phyloP scores from a whole-genome alignment of 225 moss, liverwort and hornwort species.

The Pseudoscleropodium purum region DNA sequence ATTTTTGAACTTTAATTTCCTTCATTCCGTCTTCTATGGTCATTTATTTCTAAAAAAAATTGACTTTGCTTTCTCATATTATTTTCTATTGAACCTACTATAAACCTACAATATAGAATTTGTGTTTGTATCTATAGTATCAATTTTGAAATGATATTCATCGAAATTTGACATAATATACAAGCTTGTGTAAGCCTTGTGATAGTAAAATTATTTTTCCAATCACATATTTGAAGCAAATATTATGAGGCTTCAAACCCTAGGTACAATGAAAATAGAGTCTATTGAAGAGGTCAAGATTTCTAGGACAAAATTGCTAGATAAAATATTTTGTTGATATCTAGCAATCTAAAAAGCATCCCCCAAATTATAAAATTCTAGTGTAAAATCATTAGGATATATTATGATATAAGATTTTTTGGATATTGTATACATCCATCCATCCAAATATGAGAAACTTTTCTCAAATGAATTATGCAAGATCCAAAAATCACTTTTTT shows the following conservation, averaged over 20 bases:
- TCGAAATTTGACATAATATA: background rate
- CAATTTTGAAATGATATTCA: background rate
- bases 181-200: background rate
- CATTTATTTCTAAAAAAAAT: background rate
- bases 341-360: background rate
- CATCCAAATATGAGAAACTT: background rate
- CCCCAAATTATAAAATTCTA: background rate
- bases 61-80: background rate
- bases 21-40: accelerated
- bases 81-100: background rate
- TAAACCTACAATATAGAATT: background rate
- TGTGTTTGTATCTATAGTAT: background rate
- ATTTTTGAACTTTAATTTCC: background rate
- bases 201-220: background rate
- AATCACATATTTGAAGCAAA: background rate
- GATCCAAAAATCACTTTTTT: background rate
- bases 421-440: background rate
- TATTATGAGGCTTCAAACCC: background rate
- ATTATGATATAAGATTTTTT: background rate
- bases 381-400: background rate
- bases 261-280: accelerated
- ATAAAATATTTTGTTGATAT: background rate
- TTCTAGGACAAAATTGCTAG: background rate
- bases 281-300: background rate
- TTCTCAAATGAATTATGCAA: background rate